phyloP scores from a whole-genome alignment of 2,329 filamentous ascomycete species.

The Paradendryphiella salina region DNA sequence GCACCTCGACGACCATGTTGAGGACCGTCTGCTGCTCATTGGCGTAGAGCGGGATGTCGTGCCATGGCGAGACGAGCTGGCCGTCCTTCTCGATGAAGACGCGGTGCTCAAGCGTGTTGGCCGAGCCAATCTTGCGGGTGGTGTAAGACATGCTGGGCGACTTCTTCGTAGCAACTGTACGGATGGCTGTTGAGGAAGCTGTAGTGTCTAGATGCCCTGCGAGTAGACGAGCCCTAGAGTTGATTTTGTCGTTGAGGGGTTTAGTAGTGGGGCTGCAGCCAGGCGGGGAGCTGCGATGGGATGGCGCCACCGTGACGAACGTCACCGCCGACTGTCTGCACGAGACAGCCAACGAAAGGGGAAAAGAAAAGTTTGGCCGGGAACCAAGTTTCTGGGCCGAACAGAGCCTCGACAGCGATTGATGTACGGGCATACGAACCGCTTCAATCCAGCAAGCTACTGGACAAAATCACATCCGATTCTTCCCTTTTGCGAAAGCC shows the following conservation, averaged over 20 bases:
- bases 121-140: constrained; percentile 82
- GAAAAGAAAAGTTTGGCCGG: constrained; percentile 24
- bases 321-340: constrained; percentile 43
- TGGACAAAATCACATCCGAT: constrained; percentile 22
- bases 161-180: constrained; percentile 7
- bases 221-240: constrained; percentile 45
- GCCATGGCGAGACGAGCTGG: constrained; percentile 89
- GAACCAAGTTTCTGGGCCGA: constrained; percentile 24
- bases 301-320: constrained; percentile 47
- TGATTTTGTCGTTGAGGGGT: constrained; percentile 47
- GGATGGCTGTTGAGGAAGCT: constrained; percentile 26
- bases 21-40: constrained; percentile 93
- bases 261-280: constrained; percentile 46
- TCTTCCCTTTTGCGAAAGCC: constrained; percentile 16
- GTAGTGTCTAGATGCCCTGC: constrained; percentile 47
- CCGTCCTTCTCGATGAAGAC: constrained; percentile 99
- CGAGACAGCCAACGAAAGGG: constrained; percentile 34
- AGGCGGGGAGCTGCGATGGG: constrained; percentile 40
- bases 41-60: constrained; percentile 97
- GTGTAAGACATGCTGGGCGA: constrained; percentile 66
- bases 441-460: constrained; percentile 14
- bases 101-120: constrained; percentile 95
- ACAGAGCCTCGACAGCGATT: constrained; percentile 29
- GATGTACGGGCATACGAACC: constrained; percentile 33
- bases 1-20: constrained; percentile 99